Conservation (phyloP, 2,329 filamentous ascomycete species). For the Trichocomaceae sp. region DNA sequence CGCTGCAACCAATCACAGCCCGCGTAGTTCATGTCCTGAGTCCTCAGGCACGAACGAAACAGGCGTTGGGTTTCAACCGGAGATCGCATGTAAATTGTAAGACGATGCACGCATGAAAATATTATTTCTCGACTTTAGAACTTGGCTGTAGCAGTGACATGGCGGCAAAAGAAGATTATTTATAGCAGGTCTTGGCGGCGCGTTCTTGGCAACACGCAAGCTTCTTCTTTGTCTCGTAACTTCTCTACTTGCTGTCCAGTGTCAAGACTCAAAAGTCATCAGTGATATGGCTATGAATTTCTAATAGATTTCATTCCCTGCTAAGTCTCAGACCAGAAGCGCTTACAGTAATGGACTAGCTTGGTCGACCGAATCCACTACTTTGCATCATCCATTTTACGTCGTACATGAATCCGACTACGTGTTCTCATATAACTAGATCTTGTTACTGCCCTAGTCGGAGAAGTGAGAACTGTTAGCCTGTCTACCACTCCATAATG, state of each 20-base stretch:
- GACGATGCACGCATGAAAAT: too few relatives aligned
- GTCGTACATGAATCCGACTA: background rate
- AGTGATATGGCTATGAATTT: background rate
- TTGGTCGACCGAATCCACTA: background rate
- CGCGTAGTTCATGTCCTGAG: background rate
- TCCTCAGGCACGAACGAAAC: background rate
- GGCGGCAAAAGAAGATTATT: background rate
- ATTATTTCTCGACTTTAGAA: background rate
- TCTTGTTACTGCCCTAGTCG: background rate
- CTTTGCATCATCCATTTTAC: background rate
- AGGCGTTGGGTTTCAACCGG: too few relatives aligned
- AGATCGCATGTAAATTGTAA: background rate
- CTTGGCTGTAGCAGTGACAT: background rate
- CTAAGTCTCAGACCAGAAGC: background rate
- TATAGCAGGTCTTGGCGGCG: constrained; percentile 4
- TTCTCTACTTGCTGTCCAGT: background rate
- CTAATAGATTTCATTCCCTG: background rate
- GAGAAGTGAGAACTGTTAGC: background rate
- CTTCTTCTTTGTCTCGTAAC: background rate
- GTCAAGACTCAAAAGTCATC: too few relatives aligned
- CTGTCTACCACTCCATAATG: constrained; percentile 18
- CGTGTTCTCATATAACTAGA: background rate
- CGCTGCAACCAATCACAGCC: background rate
- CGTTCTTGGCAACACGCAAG: constrained; percentile 8
- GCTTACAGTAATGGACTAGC: background rate